A percentile compares a stretch with the other conserved stretches of the same genome.
Evolutionary conservation across 306 rosid species (phyloP).

Genomic region (Datisca glomerata): DNA sequence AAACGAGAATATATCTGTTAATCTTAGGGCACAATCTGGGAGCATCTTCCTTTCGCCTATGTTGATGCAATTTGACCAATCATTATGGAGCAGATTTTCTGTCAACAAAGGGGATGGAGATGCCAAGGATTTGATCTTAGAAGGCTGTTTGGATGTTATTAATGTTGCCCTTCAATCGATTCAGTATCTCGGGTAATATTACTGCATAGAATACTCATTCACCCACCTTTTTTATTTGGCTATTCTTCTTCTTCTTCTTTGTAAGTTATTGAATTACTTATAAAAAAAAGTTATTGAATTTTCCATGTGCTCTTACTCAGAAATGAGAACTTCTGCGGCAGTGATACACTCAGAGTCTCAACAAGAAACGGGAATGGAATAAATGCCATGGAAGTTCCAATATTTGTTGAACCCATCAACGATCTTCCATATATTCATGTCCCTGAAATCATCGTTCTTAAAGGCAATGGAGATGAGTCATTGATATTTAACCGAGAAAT

Average conservation of each 20-base stretch:
- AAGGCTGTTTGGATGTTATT: slow-evolving; percentile 59
- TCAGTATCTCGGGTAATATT: slow-evolving; percentile 61
- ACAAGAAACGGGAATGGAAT: slow-evolving; percentile 55
- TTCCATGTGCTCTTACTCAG: slow-evolving; percentile 20
- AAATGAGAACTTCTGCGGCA: slow-evolving; percentile 57
- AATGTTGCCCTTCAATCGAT: slow-evolving; percentile 67
- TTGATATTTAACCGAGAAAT: slow-evolving; percentile 47
- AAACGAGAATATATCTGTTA: slow-evolving; percentile 52
- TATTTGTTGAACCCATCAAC: slow-evolving; percentile 60
- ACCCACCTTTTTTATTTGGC: background rate
- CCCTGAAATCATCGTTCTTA: slow-evolving; percentile 51
- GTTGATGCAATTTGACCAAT: slow-evolving; percentile 53
- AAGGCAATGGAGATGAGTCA: slow-evolving; percentile 37
- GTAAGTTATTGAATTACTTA: too few species aligned
- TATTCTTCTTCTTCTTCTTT: background rate
- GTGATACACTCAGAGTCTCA: slow-evolving; percentile 41
- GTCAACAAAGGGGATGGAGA: slow-evolving; percentile 25
- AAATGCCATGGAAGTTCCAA: slow-evolving; percentile 45
- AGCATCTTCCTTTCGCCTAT: slow-evolving; percentile 50
- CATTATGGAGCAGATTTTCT: slow-evolving; percentile 38
- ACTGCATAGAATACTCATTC: too few species aligned
- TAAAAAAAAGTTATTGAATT: too few species aligned
- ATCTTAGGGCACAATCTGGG: slow-evolving; percentile 51
- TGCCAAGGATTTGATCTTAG: slow-evolving; percentile 33
- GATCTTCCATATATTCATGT: slow-evolving; percentile 65